Base-by-base conservation (phyloP, 73 alveolate species). In the Durusdinium trenchii region DNA sequence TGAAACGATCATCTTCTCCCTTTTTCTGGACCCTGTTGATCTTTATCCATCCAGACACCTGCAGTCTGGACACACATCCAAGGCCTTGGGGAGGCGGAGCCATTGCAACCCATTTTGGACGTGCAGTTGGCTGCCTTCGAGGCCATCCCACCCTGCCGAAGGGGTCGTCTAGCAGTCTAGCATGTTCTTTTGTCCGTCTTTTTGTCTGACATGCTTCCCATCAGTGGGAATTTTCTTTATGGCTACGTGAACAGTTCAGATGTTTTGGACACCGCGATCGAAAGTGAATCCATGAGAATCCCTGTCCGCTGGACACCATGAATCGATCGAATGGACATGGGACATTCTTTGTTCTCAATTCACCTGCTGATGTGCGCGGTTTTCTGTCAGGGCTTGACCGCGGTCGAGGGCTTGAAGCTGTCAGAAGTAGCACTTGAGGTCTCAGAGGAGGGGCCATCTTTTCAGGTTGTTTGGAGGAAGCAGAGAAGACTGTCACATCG, bases 61-160 rank as follows among this genome's bases (percentile, higher is more conserved):
- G n/a, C n/a, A n/a, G n/a, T n/a, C n/a, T n/a, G n/a, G n/a, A n/a
- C n/a, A n/a, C 69, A 23, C 23, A 12, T 23, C 23, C 32, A 40
- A 81, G 91, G 91, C 47, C 69, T 81, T 28, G 91, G 32, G 6
- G 91, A 48, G n/a, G 3, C 6, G 20, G 71, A 81, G 35, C 96
- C 96, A 32, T 42, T 90, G 43, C 96, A 90, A 73, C 87, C 86
- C 36, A 43, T 90, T 76, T 46, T 91, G 47, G 98, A 91, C 36
- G n/a, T 75, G 3, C 98, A 91, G 76, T 20, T 91, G 75, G 90
- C 98, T 28, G 38, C 84, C 78, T 71, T 91, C n/a, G 98, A 91
- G 98, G 98, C 71, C 6, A 20, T 9, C n/a, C n/a, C n/a, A n/a
- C n/a, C n/a, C n/a, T n/a, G n/a, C n/a, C n/a, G n/a, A n/a, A n/a